Percentiles rank a stretch among this genome's conserved stretches.
These are phyloP conservation scores for Tothia fuscella DNA, from an alignment of 2,329 filamentous ascomycete species.

Conservation along the genomic window DNA sequence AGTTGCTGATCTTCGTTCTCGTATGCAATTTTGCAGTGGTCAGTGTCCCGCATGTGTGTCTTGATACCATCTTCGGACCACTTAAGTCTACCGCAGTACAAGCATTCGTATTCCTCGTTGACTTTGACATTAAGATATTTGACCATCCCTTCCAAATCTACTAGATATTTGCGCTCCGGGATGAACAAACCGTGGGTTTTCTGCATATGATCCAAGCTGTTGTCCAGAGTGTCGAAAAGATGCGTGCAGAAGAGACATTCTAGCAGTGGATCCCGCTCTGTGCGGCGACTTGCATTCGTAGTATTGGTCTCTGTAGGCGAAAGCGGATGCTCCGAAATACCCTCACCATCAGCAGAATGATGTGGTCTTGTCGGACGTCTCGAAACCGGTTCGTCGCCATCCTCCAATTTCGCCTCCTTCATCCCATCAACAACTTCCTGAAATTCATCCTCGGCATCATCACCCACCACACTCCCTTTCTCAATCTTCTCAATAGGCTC, in stretches of 20 bases:
- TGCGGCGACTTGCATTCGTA: conserved; percentile 19
- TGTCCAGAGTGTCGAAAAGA: conserved; percentile 54
- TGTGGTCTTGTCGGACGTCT: conserved; percentile 30
- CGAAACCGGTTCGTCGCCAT: conserved; percentile 28
- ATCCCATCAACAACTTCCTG: conserved; percentile 66
- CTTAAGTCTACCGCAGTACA: conserved; percentile 78
- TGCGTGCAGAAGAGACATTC: conserved; percentile 89
- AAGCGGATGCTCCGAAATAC: conserved; percentile 24
- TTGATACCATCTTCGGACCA: conserved; percentile 69
- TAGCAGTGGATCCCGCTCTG: conserved; percentile 18
- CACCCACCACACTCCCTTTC: conserved; percentile 42
- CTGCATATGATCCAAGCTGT: conserved; percentile 82
- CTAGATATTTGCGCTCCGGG: conserved; percentile 74
- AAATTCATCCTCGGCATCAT: conserved; percentile 62
- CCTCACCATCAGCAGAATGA: conserved; percentile 21
- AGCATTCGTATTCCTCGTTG: conserved; percentile 66
- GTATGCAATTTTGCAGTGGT: conserved; percentile 94
- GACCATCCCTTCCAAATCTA: conserved; percentile 71
- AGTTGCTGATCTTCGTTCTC: conserved; percentile 80
- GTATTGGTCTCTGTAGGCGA: conserved; percentile 20
- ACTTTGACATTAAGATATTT: conserved; percentile 70
- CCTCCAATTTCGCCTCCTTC: conserved; percentile 49
- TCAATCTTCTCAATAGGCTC: conserved; percentile 53
- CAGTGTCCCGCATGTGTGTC: conserved; percentile 94
- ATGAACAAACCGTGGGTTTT: conserved; percentile 92